These are phyloP conservation scores for Corchorus capsularis DNA, from an alignment of 345 rosid genomes.

Conservation along the genomic window DNA sequence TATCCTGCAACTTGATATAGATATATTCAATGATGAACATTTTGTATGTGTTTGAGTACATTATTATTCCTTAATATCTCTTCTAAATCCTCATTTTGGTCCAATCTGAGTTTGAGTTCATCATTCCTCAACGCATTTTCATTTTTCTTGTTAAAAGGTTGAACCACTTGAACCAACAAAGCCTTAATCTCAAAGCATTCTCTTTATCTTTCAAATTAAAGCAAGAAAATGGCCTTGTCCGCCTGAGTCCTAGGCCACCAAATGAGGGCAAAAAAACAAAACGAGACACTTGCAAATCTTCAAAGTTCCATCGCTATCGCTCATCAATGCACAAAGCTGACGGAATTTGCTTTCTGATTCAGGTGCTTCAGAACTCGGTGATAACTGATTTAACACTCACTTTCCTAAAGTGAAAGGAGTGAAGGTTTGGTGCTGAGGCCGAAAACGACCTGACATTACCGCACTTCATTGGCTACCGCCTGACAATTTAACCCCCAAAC, in stretches of 20 bases:
- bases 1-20: too few relatives aligned
- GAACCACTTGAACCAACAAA: too few relatives aligned
- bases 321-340: background rate
- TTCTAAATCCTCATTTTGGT: too few relatives aligned
- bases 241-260: background rate
- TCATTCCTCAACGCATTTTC: too few relatives aligned
- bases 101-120: background rate
- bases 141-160: too few relatives aligned
- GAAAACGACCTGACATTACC: conserved; percentile 9
- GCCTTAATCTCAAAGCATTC: background rate
- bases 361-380: background rate
- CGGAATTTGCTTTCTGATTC: background rate
- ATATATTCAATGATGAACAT: too few relatives aligned
- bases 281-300: background rate
- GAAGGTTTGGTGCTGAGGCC: background rate
- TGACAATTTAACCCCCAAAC: background rate
- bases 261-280: background rate
- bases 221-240: background rate
- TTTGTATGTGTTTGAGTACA: too few relatives aligned
- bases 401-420: background rate
- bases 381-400: background rate
- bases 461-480: background rate
- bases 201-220: too few relatives aligned
- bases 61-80: too few relatives aligned
- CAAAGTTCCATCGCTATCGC: background rate